These are phyloP conservation scores for Tephrocybe rancida DNA, from an alignment of 768 basidiomycete species.

Conservation along the genomic window DNA sequence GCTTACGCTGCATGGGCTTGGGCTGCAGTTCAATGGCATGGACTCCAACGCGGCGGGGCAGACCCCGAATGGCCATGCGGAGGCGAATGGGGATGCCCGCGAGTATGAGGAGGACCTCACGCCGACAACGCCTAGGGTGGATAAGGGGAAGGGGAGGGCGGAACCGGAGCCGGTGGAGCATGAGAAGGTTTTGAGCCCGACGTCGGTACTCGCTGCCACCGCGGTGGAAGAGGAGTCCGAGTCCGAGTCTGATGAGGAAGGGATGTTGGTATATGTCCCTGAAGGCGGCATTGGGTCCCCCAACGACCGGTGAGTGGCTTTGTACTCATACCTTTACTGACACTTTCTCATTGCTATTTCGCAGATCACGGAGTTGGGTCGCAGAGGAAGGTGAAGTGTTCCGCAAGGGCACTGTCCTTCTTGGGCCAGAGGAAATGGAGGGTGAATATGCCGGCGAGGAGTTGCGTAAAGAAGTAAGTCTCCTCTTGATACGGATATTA, in stretches of 20 bases:
- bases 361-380: conserved; percentile 77
- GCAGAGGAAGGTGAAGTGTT: conserved; percentile 98
- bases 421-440: conserved; percentile 87
- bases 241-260: conserved; percentile 51
- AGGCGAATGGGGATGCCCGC: conserved; percentile 10
- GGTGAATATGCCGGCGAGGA: conserved; percentile 90
- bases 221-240: conserved; percentile 49
- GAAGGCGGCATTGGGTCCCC: conserved; percentile 38
- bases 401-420: conserved; percentile 81
- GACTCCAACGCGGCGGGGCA: conserved; percentile 8
- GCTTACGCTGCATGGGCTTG: conserved; percentile 47
- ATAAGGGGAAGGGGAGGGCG: conserved; percentile 81
- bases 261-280: conserved; percentile 30
- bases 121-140: conserved; percentile 62
- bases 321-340: not conserved
- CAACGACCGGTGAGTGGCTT: conserved; percentile 49
- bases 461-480: conserved; percentile 71
- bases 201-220: conserved; percentile 42
- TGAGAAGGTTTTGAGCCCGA: conserved; percentile 75
- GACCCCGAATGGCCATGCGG: conserved; percentile 14
- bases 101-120: conserved; percentile 31
- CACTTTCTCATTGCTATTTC: not conserved
- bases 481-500: conserved; percentile 5
- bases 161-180: conserved; percentile 67
- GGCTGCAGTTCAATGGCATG: conserved; percentile 35